Base-by-base conservation (phyloP, 228 moss, liverwort and hornwort species). In the Sphagnum magellanicum region DNA sequence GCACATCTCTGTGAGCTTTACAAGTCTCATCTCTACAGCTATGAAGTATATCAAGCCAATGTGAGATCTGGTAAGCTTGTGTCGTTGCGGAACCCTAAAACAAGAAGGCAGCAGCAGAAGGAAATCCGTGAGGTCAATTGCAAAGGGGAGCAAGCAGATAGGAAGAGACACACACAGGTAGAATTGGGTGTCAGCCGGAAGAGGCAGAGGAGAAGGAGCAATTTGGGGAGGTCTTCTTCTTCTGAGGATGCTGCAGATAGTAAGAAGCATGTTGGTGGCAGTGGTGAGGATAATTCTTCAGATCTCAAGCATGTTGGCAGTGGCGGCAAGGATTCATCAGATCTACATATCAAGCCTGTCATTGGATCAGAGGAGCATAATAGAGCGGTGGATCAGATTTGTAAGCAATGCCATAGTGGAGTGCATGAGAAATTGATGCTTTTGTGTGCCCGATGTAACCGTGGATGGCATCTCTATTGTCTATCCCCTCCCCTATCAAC, bases 321-420 rank as follows among this genome's bases (percentile, higher is more conserved):
- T 32, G 3, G 32, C 0, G 3, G 32, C 32, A 32, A 32, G 32
- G 32, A 32, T 32, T 32, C 32, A 32, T 32, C 32, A 32, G 32
- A 32, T 32, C 32, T 3, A 32, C 32, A 32, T 32, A 32, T 32
- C 32, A 32, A 32, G 32, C 32, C 3, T 32, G 32, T 32, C 32
- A 32, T 32, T 32, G 32, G 32, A 32, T 32, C 32, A 32, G 32
- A 32, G 32, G 32, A 32, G 32, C 32, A 32, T 32, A 32, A 32
- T 32, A 32, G 32, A 32, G 32, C 3, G 32, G 81, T 78, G 49
- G 96, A 96, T 76, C 96, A 96, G 85, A 92, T 96, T 50, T 96
- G 96, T 72, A 92, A 96, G 89, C 96, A 96, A 86, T 96, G 96
- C 78, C 89, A 91, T 72, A 93, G 96, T 65, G 96, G 96, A 79